phyloP scores from a whole-genome alignment of 306 rosid species.

The Medicago arabica region DNA sequence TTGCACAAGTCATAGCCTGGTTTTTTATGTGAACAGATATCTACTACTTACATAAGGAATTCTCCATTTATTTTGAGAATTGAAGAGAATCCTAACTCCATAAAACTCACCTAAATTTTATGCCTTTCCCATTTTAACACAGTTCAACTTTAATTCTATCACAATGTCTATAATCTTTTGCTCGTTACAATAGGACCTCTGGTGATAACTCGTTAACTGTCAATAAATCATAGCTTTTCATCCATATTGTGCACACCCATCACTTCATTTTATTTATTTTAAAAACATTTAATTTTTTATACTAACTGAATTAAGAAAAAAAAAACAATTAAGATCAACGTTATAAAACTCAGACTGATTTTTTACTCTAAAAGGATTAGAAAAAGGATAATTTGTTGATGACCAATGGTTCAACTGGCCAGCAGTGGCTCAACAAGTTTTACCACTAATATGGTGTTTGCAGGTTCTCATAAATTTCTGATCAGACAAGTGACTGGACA shows the following conservation, averaged over 20 bases:
- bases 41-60: neutral
- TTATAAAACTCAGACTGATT: neutral
- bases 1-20: neutral
- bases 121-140: neutral
- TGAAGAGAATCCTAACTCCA: no score
- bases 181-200: neutral
- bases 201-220: neutral
- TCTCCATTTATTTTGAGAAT: no score
- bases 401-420: neutral
- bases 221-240: neutral
- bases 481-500: neutral
- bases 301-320: conserved; percentile 3
- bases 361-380: neutral
- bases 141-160: neutral
- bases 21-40: conserved; percentile 25
- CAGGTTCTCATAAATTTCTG: neutral
- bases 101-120: no score
- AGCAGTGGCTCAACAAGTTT: conserved; percentile 1
- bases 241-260: neutral
- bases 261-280: neutral
- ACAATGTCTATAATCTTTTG: neutral
- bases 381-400: neutral
- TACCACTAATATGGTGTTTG: neutral
- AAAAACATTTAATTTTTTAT: neutral
- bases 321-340: neutral